Base-by-base conservation (phyloP, 2,329 filamentous ascomycete genomes). In the Whalleya microplaca region DNA sequence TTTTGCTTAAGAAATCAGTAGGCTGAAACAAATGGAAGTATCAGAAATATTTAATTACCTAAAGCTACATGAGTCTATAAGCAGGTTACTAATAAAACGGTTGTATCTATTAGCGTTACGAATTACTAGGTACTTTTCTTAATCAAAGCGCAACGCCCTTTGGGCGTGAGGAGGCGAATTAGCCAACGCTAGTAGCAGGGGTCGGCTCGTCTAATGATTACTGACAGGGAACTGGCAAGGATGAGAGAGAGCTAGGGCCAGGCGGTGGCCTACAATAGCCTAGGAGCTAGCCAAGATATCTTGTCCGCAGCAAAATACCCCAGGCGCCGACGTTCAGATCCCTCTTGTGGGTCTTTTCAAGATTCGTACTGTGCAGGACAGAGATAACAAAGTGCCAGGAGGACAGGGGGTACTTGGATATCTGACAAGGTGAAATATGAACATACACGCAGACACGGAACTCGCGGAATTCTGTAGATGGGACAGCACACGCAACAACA, bases 261-360 rank as follows among this genome's bases (percentile, higher is more conserved):
- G 32, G 10, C 7, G 10, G 32, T 37, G 32, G 32, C 32, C 47
- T 53, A 56, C 48, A 48, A 53, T 45, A 58, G 55, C 51, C 56
- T 44, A 53, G 58, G 53, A 58, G 45, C 14, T 37, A 58, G 53
- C 55, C 43, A 58, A 56, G 57, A 60, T 41, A 42, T 47, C 29
- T 48, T 27, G 32, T 45, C 27, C 48, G 23, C 48, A 53, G 48
- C 53, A 44, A 62, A 55, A 27, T 62, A 37, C 32, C 32, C 32
- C 59, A 58, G 46, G 41, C 51, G 43, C 50, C 50, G 51, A 45
- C 46, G 49, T 45, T 32, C 51, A 43, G 40, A 50, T 44, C 32
- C 32, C 32, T 37, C 14, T 12, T 37, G 32, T 37, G 32, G 32
- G 32, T 3, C 32, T 12, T 52, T 45, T 12, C 53, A 5, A 29